A percentile compares a stretch with the other conserved stretches of the same genome.
Conservation (phyloP, 2,329 filamentous ascomycete genomes). For the Sordariomycetes sp. region DNA sequence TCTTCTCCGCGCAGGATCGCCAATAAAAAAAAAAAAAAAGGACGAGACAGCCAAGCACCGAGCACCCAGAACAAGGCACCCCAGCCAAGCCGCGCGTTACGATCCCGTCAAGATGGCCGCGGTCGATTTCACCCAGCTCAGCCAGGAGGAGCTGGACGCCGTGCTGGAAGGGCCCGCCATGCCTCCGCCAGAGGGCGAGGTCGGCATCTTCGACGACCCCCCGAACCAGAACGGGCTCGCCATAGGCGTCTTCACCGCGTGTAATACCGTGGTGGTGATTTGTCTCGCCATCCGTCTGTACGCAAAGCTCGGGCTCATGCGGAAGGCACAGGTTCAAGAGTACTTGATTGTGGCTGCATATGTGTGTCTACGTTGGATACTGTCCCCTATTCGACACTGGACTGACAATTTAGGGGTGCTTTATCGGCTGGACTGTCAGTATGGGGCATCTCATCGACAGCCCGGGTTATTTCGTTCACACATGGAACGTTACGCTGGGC, state of each 20-base stretch:
- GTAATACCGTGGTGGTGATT: slow-evolving; percentile 1
- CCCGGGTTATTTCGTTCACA: slow-evolving; percentile 5
- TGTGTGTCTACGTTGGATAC: background rate
- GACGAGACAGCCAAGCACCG: background rate
- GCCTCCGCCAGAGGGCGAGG: slow-evolving; percentile 4
- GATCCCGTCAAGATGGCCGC: background rate
- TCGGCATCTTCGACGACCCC: slow-evolving; percentile 6
- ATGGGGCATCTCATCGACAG: background rate
- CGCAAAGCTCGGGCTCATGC: slow-evolving; percentile 3
- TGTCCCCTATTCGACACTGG: background rate
- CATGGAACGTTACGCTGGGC: slow-evolving; percentile 5
- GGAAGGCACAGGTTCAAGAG: slow-evolving; percentile 6
- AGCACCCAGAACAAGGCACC: too few relatives aligned
- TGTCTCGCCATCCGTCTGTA: slow-evolving; percentile 6
- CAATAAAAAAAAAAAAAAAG: too few relatives aligned
- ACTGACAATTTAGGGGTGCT: background rate
- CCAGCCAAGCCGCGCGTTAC: background rate
- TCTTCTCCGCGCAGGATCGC: background rate
- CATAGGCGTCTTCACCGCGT: slow-evolving; percentile 4
- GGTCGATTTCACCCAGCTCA: background rate
- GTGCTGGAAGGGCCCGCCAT: slow-evolving; percentile 6
- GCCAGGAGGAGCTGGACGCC: slow-evolving; percentile 5
- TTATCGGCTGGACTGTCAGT: background rate
- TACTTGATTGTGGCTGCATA: background rate
- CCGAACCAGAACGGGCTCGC: slow-evolving; percentile 8